Conservation (phyloP, 768 basidiomycete species). For the Hypholoma fasciculare region DNA sequence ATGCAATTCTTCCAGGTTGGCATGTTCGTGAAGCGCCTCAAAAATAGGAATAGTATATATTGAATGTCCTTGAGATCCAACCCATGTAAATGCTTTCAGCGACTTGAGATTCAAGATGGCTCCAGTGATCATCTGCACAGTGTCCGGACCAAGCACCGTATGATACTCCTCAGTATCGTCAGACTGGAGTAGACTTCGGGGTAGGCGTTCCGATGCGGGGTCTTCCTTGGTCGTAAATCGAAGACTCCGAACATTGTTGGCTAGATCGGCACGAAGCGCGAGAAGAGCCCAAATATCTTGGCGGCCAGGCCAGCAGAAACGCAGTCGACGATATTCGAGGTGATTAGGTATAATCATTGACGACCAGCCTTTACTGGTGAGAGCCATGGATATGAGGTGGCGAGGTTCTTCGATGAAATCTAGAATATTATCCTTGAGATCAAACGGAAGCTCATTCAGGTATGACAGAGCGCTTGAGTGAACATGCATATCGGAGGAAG, state of each 20-base stretch:
- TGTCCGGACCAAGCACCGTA: background rate
- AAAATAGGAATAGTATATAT: conserved; percentile 4
- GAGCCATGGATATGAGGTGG: conserved; percentile 14
- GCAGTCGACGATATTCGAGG: conserved; percentile 23
- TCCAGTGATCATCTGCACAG: conserved; percentile 1
- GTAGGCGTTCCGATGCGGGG: background rate
- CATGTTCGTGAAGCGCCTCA: conserved; percentile 7
- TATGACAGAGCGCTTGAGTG: background rate
- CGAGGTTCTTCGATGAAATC: conserved; percentile 6
- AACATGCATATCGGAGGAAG: background rate
- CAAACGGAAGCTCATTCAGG: conserved; percentile 14
- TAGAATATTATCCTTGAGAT: conserved; percentile 18
- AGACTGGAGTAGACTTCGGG: background rate
- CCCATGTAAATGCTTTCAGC: conserved; percentile 12
- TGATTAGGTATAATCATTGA: conserved; percentile 23
- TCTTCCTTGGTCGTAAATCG: conserved; percentile 3
- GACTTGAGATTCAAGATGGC: conserved; percentile 8
- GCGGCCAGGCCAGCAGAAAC: conserved; percentile 7
- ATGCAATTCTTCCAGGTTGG: conserved; percentile 6
- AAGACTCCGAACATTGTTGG: conserved; percentile 19
- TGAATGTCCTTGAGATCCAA: background rate
- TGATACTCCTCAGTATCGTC: background rate
- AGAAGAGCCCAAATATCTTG: conserved; percentile 25
- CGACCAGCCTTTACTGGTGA: conserved; percentile 16
- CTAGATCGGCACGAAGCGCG: conserved; percentile 20